A percentile compares a stretch with the other conserved stretches of the same genome.
Conservation (phyloP, 805 yeast species). For the Candida dendrica region DNA sequence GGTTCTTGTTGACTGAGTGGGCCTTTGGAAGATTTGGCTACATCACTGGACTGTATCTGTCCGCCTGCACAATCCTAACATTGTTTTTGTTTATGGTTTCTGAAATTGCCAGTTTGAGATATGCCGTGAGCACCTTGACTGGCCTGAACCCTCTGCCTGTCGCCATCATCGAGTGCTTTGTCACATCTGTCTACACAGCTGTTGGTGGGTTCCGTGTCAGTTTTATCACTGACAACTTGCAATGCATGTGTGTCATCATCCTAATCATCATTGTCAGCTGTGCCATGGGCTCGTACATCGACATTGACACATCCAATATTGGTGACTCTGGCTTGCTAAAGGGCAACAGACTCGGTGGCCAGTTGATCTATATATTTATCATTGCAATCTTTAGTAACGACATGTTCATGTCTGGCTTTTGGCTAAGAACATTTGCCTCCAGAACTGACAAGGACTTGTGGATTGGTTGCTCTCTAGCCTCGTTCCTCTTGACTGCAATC, state of each 20-base stretch:
- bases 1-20: constrained; percentile 92
- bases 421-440: constrained; percentile 93
- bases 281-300: constrained; percentile 70
- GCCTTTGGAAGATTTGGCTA: constrained; percentile 76
- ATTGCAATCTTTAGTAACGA: constrained; percentile 89
- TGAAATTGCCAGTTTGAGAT: constrained; percentile 74
- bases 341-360: constrained; percentile 78
- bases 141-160: constrained; percentile 75
- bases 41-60: constrained; percentile 64
- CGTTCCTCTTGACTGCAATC: constrained; percentile 54
- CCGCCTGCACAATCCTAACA: constrained; percentile 78
- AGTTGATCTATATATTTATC: constrained; percentile 72
- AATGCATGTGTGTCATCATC: constrained; percentile 65
- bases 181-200: constrained; percentile 80
- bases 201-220: constrained; percentile 88
- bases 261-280: constrained; percentile 64
- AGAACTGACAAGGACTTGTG: constrained; percentile 65
- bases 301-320: constrained; percentile 50
- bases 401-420: constrained; percentile 84
- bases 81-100: constrained; percentile 83
- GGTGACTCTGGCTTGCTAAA: constrained; percentile 60
- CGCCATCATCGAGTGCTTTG: constrained; percentile 77
- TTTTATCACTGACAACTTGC: constrained; percentile 80
- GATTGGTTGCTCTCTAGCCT: constrained; percentile 72
- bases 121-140: constrained; percentile 71